These are phyloP conservation scores for Planoprotostelium fungivorum DNA, from an alignment of 78 protist species.

Conservation along the genomic window DNA sequence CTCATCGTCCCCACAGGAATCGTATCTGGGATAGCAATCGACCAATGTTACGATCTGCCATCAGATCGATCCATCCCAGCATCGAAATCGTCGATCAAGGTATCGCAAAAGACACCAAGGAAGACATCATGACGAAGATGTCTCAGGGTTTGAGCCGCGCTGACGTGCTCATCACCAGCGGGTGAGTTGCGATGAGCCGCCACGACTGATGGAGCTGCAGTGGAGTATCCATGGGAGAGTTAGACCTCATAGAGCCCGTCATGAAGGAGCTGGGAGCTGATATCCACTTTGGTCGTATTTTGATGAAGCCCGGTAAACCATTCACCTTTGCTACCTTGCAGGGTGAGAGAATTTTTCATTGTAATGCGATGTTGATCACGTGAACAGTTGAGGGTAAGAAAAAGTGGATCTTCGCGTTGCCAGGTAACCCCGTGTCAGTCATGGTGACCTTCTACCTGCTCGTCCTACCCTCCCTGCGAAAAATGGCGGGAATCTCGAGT, in stretches of 20 bases:
- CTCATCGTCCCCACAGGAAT: not conserved
- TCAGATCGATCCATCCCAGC: not conserved
- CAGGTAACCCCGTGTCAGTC: constrained; percentile 78
- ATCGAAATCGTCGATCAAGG: constrained; percentile 7
- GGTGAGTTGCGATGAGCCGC: not conserved
- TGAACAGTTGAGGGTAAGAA: not conserved
- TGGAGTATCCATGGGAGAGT: constrained; percentile 82
- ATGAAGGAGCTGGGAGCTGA: constrained; percentile 31
- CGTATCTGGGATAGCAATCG: not conserved
- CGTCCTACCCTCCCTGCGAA: constrained; percentile 56
- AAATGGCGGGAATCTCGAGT: constrained; percentile 18
- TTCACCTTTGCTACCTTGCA: constrained; percentile 64
- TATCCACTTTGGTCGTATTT: constrained; percentile 70
- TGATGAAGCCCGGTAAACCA: constrained; percentile 87
- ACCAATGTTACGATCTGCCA: not conserved
- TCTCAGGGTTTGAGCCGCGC: constrained; percentile 1
- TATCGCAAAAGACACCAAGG: constrained; percentile 24
- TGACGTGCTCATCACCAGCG: constrained; percentile 61
- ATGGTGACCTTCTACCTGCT: constrained; percentile 59
- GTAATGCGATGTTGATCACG: not conserved
- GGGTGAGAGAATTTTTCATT: not conserved
- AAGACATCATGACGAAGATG: not conserved
- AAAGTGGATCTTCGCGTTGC: constrained; percentile 57
- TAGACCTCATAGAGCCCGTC: constrained; percentile 58
- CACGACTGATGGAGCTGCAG: constrained; percentile 1